A percentile compares a stretch with the other conserved stretches of the same genome.
These are phyloP conservation scores for Celoporthe dispersa DNA, from an alignment of 2,329 filamentous ascomycete genomes.

Conservation along the genomic window DNA sequence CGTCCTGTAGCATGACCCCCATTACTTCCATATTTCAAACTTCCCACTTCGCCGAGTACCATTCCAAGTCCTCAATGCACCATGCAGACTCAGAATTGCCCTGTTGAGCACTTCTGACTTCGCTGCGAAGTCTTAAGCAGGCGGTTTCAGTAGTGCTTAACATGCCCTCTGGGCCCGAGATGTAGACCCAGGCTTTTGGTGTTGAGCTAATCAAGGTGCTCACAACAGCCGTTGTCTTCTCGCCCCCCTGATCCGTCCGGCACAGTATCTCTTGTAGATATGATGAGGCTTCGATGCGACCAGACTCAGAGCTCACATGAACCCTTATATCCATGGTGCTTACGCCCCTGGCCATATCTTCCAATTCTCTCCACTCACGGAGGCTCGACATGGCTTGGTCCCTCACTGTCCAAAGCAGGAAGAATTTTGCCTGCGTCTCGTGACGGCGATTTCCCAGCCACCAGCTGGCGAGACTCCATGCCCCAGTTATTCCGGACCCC, in stretches of 20 bases:
- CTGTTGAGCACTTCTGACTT: neutral
- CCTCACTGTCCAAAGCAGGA: conserved; percentile 21
- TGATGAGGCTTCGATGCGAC: conserved; percentile 9
- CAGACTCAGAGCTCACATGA: conserved; percentile 23
- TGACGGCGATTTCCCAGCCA: conserved; percentile 12
- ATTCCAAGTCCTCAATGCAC: neutral
- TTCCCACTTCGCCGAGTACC: neutral
- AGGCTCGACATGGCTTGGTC: neutral
- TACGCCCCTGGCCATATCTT: neutral
- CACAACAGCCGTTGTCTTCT: neutral
- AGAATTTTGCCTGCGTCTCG: conserved; percentile 6
- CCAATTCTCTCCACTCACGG: conserved; percentile 15
- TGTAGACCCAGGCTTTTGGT: conserved; percentile 19
- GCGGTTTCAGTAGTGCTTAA: conserved; percentile 15
- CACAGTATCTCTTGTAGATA: neutral
- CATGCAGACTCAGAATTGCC: neutral
- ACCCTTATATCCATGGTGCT: conserved; percentile 12
- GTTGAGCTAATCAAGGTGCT: neutral
- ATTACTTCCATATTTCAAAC: neutral
- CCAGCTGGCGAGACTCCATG: conserved; percentile 19
- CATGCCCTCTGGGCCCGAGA: conserved; percentile 19
- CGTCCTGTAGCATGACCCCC: too few relatives aligned
- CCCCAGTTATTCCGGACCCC: conserved; percentile 18
- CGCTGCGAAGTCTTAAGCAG: conserved; percentile 1
- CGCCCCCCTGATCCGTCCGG: too few relatives aligned